Base-by-base conservation (phyloP, 164 flowering plant species). In the Tetracentron sinense region DNA sequence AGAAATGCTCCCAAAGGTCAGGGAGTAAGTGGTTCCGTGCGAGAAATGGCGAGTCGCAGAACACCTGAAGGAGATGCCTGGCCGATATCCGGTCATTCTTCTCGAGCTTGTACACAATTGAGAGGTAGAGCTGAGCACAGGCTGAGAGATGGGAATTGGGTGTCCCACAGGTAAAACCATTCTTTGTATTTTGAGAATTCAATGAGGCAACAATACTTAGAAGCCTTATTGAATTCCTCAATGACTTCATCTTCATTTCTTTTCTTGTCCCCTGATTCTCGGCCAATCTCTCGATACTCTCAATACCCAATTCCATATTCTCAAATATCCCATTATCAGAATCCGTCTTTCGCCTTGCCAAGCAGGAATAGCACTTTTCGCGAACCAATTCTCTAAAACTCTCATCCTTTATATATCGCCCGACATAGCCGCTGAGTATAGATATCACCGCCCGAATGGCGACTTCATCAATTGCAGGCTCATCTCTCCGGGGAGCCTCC, bases 1-100 rank as follows among this genome's bases (percentile, higher is more conserved):
- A 81, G 42, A 88, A 75, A 74, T 81, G 85, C 65, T 85, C 89
- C 94, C 94, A 88, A 42, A 88, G 81, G 50, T 85, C 87, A 42
- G 90, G 83, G 28, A 85, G 79, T 66, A 88, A 68, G 28, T 73
- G 74, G 2, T 78, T 80, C 28, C 94, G 59, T 2, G 84, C 87
- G 3, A 84, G 65, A 73, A 69, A 77, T 6, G 94, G 89, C 4
- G 89, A 73, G 54, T 80, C 86, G 55, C 77, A 66, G 64, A 88
- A 88, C 22, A 83, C 89, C 56, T 80, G 85, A 27, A 88, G 81
- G 28, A 88, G 66, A 62, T 88, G 85, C 62, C 75, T 74, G 1
- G 87, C 87, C 3, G 80, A 82, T 14, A 72, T 62, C 17, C 80
- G 54, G 25, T 88, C 87, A 26, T 82, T 88, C 62, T 78, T 82